Evolutionary conservation across 2,329 filamentous ascomycete species (phyloP).

Genomic region (Elsinoe necatrix): DNA sequence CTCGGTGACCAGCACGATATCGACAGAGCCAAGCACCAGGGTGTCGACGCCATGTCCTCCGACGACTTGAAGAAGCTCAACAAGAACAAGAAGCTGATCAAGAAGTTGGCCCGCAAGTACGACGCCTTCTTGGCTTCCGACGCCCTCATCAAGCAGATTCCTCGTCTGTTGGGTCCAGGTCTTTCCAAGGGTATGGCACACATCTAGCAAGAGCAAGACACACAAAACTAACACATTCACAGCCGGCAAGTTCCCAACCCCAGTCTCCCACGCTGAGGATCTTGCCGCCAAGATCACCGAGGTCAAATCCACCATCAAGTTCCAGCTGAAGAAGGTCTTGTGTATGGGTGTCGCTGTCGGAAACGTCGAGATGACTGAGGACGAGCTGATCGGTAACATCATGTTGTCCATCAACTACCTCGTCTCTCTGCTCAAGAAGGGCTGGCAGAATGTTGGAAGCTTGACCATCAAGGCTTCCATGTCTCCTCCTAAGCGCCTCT

Average conservation of each 20-base stretch:
- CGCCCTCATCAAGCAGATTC: constrained; percentile 98
- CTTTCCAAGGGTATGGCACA: constrained; percentile 73
- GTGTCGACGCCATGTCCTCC: constrained; percentile 94
- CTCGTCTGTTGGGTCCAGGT: constrained; percentile 97
- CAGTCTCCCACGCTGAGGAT: constrained; percentile 94
- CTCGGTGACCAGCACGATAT: constrained; percentile 96
- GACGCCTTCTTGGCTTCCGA: constrained; percentile 98
- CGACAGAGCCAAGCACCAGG: constrained; percentile 98
- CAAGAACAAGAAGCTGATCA: constrained; percentile 99
- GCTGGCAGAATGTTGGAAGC: constrained; percentile 99
- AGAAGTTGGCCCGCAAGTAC: constrained; percentile 99
- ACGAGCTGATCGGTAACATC: constrained; percentile 96
- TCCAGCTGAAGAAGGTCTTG: constrained; percentile 99
- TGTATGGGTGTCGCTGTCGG: constrained; percentile 99
- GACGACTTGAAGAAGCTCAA: constrained; percentile 99
- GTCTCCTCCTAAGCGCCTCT: constrained; percentile 96
- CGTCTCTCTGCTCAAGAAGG: constrained; percentile 98
- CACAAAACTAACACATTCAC: constrained; percentile 27
- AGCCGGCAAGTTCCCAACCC: constrained; percentile 99
- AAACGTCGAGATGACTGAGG: constrained; percentile 92
- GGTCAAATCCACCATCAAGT: constrained; percentile 99
- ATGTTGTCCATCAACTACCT: constrained; percentile 99
- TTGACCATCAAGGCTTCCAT: constrained; percentile 99
- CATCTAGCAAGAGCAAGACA: background rate
- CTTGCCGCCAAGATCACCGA: constrained; percentile 92